A percentile compares a stretch with the other conserved stretches of the same genome.
phyloP scores from a whole-genome alignment of 1,284 basidiomycete genomes.

The Ceraceosorus guamensis region DNA sequence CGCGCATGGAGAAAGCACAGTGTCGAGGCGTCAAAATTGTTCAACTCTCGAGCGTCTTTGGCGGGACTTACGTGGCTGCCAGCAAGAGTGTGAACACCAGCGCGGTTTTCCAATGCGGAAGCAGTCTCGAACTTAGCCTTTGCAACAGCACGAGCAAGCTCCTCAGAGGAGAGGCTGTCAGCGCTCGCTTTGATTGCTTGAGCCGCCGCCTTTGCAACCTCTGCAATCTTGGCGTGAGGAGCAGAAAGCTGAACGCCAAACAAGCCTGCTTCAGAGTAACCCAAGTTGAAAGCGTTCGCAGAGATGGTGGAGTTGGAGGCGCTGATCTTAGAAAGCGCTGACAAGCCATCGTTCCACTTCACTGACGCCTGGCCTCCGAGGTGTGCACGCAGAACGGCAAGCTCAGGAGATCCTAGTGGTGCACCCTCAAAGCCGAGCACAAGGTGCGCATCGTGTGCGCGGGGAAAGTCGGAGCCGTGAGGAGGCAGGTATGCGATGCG shows the following conservation, averaged over 20 bases:
- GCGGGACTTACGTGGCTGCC: conserved; percentile 10
- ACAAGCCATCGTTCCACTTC: conserved; percentile 43
- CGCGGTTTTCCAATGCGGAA: conserved; percentile 29
- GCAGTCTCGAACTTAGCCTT: conserved; percentile 45
- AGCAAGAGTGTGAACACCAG: conserved; percentile 27
- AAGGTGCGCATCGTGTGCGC: conserved; percentile 36
- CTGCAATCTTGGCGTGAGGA: conserved; percentile 24
- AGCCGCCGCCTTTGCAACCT: conserved; percentile 22
- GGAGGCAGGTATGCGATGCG: conserved; percentile 35
- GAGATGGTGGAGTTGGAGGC: conserved; percentile 23
- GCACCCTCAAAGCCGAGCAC: conserved; percentile 45
- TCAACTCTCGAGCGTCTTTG: not conserved
- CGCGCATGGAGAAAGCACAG: too few species aligned
- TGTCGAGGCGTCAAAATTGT: too few species aligned
- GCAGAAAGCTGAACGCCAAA: conserved; percentile 42
- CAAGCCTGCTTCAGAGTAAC: conserved; percentile 39
- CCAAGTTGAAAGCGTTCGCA: conserved; percentile 41
- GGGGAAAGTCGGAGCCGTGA: conserved; percentile 33
- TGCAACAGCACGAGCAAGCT: conserved; percentile 36
- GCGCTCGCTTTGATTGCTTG: conserved; percentile 39
- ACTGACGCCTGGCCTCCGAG: conserved; percentile 41
- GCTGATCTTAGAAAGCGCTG: conserved; percentile 30
- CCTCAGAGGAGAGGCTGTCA: conserved; percentile 22
- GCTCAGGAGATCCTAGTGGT: conserved; percentile 25
- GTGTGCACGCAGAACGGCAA: conserved; percentile 41